phyloP scores from a whole-genome alignment of 768 basidiomycete species.

The Cyclocybe aegerita region DNA sequence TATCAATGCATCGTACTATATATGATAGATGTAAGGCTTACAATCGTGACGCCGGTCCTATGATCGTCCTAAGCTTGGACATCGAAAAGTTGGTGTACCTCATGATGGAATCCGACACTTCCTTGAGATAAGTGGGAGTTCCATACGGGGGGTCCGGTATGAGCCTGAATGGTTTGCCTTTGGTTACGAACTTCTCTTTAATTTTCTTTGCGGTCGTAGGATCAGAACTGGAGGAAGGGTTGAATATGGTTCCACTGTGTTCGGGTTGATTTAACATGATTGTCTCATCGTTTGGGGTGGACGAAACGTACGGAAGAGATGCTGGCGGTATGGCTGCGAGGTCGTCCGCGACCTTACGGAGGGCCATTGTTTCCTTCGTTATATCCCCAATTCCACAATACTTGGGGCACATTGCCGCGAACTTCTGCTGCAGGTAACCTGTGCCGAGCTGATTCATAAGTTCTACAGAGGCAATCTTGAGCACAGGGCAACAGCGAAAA shows the following conservation, averaged over 20 bases:
- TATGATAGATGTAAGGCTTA: not conserved
- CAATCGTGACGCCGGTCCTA: not conserved
- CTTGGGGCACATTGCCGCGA: constrained; percentile 31
- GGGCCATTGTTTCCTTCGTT: constrained; percentile 21
- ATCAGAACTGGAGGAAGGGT: constrained; percentile 2
- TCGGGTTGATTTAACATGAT: not conserved
- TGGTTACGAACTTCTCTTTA: constrained; percentile 3
- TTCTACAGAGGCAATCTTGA: constrained; percentile 25
- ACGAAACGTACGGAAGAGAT: not conserved
- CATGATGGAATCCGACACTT: not conserved
- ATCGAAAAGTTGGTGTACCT: not conserved
- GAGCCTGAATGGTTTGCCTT: not conserved
- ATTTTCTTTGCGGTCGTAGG: constrained; percentile 1
- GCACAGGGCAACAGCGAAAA: constrained; percentile 8
- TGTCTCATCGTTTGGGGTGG: constrained; percentile 10
- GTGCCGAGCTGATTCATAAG: constrained; percentile 37
- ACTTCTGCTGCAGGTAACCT: constrained; percentile 48
- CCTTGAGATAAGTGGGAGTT: not conserved
- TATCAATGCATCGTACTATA: not conserved
- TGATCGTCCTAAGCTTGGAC: not conserved
- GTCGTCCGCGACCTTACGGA: constrained; percentile 18
- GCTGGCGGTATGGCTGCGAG: constrained; percentile 3
- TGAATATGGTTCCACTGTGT: constrained; percentile 16
- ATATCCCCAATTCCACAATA: constrained; percentile 36
- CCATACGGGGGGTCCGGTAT: not conserved